Base-by-base conservation (phyloP, 1,284 basidiomycete species). In the Sanguinoderma infundibulare region DNA sequence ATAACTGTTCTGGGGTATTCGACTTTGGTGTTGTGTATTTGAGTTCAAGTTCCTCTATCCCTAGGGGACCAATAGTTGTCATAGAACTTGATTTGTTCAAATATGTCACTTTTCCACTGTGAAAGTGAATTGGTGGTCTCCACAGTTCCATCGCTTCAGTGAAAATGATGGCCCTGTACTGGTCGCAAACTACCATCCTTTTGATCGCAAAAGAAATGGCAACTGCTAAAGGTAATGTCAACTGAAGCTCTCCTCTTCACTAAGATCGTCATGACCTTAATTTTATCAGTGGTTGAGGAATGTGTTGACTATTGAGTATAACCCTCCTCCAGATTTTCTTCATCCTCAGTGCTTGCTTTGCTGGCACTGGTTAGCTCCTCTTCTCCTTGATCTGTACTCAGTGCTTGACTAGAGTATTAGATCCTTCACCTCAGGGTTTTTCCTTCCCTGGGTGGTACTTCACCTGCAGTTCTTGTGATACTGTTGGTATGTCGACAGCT, bases 1-100 rank as follows among this genome's bases (percentile, higher is more conserved):
- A 82, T 62, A 39, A 79, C 68, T 42, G 78, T 67, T 0, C 82
- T 79, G 0, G 84, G 5, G 66, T 62, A 84, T 12, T 79, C 73
- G 0, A 76, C 66, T 24, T 69, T n/a, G n/a, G n/a, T n/a, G n/a
- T 17, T 0, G 12, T 1, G 0, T 55, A 15, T 1, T 72, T 54
- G 59, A 81, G 82, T 0, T 69, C 53, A 38, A 32, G 38, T 17
- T 53, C 38, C 34, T 53, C 51, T 24, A 17, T n/a, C n/a, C 34
- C 17, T 26, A n/a, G 3, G 24, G 39, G 1, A 28, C 14, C 2
- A 53, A 14, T 0, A 53, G 38, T 5, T n/a, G 8, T 17, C 28
- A 2, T 8, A 53, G 22, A 1, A 53, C 52, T 26, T 17, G 8
- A 8, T 20, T 2, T 7, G 26, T 53, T 2, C 35, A 17, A 10